Conservation (phyloP, 768 basidiomycete genomes). For the Trametopsis cervina region DNA sequence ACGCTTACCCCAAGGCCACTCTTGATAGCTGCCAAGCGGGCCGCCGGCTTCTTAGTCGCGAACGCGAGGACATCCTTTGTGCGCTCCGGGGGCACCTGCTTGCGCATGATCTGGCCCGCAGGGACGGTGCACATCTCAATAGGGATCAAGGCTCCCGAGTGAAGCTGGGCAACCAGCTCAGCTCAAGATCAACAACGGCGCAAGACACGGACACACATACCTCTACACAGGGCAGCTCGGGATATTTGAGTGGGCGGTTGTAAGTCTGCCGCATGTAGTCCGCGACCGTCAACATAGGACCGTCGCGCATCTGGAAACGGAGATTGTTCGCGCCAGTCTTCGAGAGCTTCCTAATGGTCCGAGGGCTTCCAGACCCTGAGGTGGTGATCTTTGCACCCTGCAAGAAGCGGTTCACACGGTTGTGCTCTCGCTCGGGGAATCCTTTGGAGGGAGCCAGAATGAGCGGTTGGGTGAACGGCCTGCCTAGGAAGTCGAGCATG, state of each 20-base stretch:
- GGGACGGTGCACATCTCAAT: conserved; percentile 60
- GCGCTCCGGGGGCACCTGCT: conserved; percentile 62
- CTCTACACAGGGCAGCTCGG: conserved; percentile 63
- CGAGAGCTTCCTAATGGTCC: conserved; percentile 58
- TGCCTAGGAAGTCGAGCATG: conserved; percentile 48
- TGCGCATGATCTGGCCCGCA: conserved; percentile 63
- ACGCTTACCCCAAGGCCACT: conserved; percentile 46
- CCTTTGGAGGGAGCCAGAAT: conserved; percentile 32
- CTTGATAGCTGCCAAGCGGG: conserved; percentile 48
- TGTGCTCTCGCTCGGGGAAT: conserved; percentile 45
- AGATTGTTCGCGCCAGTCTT: conserved; percentile 44
- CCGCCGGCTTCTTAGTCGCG: conserved; percentile 54
- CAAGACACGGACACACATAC: conserved; percentile 27
- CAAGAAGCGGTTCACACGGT: conserved; percentile 50
- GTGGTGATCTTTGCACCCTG: conserved; percentile 40
- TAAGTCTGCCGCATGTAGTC: conserved; percentile 51
- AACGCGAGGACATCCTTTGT: conserved; percentile 58
- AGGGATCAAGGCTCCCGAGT: conserved; percentile 49
- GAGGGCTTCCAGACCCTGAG: conserved; percentile 28
- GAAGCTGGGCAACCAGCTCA: conserved; percentile 40
- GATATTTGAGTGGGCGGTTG: conserved; percentile 49
- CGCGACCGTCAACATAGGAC: conserved; percentile 48
- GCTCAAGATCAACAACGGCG: neutral
- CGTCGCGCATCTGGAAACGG: conserved; percentile 52
- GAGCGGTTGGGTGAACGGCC: conserved; percentile 19